Conservation (phyloP, 768 basidiomycete genomes). For the Lactarius evosmus region DNA sequence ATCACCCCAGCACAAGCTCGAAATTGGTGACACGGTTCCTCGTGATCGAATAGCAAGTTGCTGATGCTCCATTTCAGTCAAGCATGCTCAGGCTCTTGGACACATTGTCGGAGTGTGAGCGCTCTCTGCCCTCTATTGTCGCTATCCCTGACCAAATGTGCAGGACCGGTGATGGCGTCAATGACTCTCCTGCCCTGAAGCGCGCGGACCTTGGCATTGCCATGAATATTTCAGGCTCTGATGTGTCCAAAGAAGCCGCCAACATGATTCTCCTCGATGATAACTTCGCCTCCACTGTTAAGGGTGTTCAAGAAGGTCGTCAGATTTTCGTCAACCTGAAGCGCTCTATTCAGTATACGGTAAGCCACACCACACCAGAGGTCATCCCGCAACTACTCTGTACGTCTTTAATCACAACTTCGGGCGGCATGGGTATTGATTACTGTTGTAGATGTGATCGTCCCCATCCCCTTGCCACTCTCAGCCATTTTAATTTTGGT, state of each 20-base stretch:
- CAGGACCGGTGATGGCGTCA: constrained; percentile 70
- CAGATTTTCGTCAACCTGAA: constrained; percentile 70
- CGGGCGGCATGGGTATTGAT: background rate
- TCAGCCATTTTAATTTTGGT: constrained; percentile 69
- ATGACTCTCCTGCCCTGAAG: constrained; percentile 68
- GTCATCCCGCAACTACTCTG: constrained; percentile 67
- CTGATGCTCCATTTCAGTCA: constrained; percentile 42
- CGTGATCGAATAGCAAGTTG: background rate
- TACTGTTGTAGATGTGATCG: constrained; percentile 51
- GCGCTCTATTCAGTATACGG: constrained; percentile 66
- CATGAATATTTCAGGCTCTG: constrained; percentile 73
- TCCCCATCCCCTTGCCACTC: constrained; percentile 62
- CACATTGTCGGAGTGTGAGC: constrained; percentile 71
- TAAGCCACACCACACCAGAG: constrained; percentile 66
- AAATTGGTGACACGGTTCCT: constrained; percentile 47
- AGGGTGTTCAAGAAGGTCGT: constrained; percentile 66
- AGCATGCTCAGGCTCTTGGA: constrained; percentile 66
- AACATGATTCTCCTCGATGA: constrained; percentile 73
- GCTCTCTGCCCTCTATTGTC: background rate
- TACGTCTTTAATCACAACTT: constrained; percentile 30
- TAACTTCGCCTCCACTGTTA: constrained; percentile 70
- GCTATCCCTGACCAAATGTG: constrained; percentile 2
- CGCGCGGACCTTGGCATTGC: constrained; percentile 72
- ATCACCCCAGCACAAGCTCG: constrained; percentile 69
- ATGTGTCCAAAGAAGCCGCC: constrained; percentile 71